A percentile compares a stretch with the other conserved stretches of the same genome.
phyloP scores from a whole-genome alignment of 2,329 filamentous ascomycete species.

The Talaromyces sp. region DNA sequence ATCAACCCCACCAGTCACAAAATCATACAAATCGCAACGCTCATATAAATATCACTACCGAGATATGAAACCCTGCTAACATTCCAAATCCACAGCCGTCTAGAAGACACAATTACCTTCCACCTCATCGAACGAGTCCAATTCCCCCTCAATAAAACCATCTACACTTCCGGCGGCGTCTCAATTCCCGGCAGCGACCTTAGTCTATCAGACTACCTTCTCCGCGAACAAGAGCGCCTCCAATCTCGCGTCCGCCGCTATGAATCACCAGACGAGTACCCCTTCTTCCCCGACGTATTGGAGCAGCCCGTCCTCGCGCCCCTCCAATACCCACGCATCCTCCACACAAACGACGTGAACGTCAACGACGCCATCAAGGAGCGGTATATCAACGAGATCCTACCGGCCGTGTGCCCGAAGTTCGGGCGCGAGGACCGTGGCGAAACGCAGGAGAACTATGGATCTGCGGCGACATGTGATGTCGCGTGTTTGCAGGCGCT shows the following conservation, averaged over 20 bases:
- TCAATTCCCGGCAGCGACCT: slow-evolving; percentile 71
- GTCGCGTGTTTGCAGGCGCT: slow-evolving; percentile 88
- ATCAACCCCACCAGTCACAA: neutral
- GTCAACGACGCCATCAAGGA: slow-evolving; percentile 85
- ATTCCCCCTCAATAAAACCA: slow-evolving; percentile 86
- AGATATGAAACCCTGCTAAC: slow-evolving; percentile 9
- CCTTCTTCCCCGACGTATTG: slow-evolving; percentile 86
- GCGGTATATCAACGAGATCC: slow-evolving; percentile 79
- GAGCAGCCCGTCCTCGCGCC: slow-evolving; percentile 82
- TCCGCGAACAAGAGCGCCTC: slow-evolving; percentile 83
- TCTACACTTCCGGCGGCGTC: slow-evolving; percentile 82
- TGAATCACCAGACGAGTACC: slow-evolving; percentile 94
- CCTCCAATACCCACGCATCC: slow-evolving; percentile 82
- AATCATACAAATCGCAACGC: neutral
- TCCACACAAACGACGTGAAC: slow-evolving; percentile 86
- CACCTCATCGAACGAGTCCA: slow-evolving; percentile 97
- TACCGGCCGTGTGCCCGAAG: slow-evolving; percentile 80
- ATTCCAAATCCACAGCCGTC: slow-evolving; percentile 62
- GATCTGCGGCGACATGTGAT: slow-evolving; percentile 86
- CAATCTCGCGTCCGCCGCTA: slow-evolving; percentile 94
- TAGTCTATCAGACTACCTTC: slow-evolving; percentile 92
- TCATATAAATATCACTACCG: neutral
- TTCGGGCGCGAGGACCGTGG: slow-evolving; percentile 76
- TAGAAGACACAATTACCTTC: slow-evolving; percentile 97
- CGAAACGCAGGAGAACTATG: slow-evolving; percentile 92